Percentiles rank a stretch among this genome's conserved stretches.
phyloP scores from a whole-genome alignment of 2,329 filamentous ascomycete species.

The Xenosphaeropsis pyriputrescens region DNA sequence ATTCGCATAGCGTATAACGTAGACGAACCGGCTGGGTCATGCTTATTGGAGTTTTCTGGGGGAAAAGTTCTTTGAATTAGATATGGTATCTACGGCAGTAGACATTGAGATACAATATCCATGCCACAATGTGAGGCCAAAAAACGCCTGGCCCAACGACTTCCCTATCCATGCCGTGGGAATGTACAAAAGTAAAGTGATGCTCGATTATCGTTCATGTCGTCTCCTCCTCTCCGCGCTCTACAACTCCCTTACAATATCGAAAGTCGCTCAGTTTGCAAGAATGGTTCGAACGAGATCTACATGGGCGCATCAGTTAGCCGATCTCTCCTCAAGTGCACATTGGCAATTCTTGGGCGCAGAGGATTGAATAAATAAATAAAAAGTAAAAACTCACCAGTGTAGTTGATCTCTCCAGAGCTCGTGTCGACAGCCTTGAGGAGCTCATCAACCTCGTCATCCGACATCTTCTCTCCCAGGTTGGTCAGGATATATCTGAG shows the following conservation, averaged over 20 bases:
- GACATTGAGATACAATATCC: no score
- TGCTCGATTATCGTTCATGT: neutral
- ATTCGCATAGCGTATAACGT: no score
- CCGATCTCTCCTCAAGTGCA: neutral
- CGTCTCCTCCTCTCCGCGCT: neutral
- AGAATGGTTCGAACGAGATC: slow-evolving; percentile 79
- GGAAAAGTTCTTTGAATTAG: no score
- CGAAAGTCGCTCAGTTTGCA: slow-evolving; percentile 47
- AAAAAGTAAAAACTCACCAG: slow-evolving; percentile 48
- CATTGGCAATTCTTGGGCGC: neutral
- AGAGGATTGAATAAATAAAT: neutral
- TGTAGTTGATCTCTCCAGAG: slow-evolving; percentile 95
- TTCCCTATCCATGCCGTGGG: slow-evolving; percentile 5
- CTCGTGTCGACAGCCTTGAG: slow-evolving; percentile 96
- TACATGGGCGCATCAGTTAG: slow-evolving; percentile 17
- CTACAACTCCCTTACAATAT: neutral
- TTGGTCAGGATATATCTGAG: slow-evolving; percentile 97
- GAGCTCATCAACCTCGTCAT: slow-evolving; percentile 97
- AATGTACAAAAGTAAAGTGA: slow-evolving; percentile 4
- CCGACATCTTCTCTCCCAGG: slow-evolving; percentile 97
- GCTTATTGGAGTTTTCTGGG: no score
- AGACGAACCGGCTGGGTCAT: no score
- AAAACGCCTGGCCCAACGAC: no score
- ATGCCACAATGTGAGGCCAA: no score
- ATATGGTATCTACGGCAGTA: no score